These are phyloP conservation scores for Cicer judaicum DNA, from an alignment of 306 rosid species.

Conservation along the genomic window DNA sequence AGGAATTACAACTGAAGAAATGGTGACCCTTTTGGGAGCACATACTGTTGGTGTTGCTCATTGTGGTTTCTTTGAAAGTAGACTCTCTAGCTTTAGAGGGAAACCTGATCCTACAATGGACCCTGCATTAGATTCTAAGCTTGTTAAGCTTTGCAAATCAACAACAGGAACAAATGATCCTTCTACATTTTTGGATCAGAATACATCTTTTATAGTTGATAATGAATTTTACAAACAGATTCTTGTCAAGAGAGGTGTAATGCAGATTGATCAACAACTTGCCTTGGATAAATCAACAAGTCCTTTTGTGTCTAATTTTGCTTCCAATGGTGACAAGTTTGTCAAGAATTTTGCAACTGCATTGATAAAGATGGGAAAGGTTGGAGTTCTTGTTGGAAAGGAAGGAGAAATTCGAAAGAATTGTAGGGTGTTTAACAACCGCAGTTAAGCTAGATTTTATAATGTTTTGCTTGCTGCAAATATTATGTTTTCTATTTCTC, in stretches of 20 bases:
- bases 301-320: constrained; percentile 48
- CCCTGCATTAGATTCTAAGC: constrained; percentile 43
- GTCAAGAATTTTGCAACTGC: constrained; percentile 49
- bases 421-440: constrained; percentile 50
- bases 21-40: constrained; percentile 68
- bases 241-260: constrained; percentile 45
- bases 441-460: background rate
- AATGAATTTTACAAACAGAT: constrained; percentile 54
- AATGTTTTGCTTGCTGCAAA: background rate
- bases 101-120: constrained; percentile 63
- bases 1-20: constrained; percentile 51
- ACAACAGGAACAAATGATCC: background rate
- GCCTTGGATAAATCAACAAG: constrained; percentile 42
- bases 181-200: constrained; percentile 48
- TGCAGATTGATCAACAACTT: constrained; percentile 62
- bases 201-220: constrained; percentile 51
- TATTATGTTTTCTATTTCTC: background rate
- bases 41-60: constrained; percentile 61
- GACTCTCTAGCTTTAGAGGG: constrained; percentile 41
- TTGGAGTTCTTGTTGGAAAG: constrained; percentile 51
- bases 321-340: constrained; percentile 42
- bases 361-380: constrained; percentile 52
- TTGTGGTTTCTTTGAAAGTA: constrained; percentile 41
- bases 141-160: constrained; percentile 38
- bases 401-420: constrained; percentile 57